phyloP scores from a whole-genome alignment of 148 eudicot genomes.

The Amaranthus hypochondriacus region DNA sequence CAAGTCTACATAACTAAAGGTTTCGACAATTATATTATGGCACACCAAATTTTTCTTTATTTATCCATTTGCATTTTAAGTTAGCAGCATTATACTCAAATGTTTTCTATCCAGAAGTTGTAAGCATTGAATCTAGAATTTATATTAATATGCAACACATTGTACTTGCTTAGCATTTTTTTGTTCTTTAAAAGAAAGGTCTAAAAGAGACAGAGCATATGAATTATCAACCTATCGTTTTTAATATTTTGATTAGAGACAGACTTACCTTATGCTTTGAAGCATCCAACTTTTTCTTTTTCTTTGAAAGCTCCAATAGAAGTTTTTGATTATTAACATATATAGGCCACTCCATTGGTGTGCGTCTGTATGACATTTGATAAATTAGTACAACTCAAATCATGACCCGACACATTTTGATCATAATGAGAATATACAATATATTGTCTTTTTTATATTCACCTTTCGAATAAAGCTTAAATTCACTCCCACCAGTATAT shows the following conservation, averaged over 20 bases:
- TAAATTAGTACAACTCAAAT: not conserved
- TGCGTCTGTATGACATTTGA: conserved; percentile 37
- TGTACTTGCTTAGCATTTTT: not conserved
- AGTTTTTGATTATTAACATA: conserved; percentile 38
- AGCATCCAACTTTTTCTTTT: conserved; percentile 52
- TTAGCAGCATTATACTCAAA: no score
- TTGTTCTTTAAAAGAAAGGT: not conserved
- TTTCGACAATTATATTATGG: no score
- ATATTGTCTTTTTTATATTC: not conserved
- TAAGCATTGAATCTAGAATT: not conserved
- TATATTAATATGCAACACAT: not conserved
- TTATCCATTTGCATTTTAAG: no score
- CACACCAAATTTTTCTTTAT: no score
- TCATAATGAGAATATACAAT: not conserved
- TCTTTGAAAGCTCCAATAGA: conserved; percentile 44
- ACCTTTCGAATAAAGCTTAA: conserved; percentile 52
- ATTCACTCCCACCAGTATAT: conserved; percentile 25
- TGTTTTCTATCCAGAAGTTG: not conserved
- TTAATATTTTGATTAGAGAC: not conserved
- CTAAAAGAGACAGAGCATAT: not conserved
- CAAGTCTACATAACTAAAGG: no score
- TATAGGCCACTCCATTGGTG: conserved; percentile 29
- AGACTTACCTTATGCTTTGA: conserved; percentile 62
- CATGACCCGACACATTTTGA: not conserved
- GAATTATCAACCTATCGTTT: not conserved